Evolutionary conservation across 2,329 filamentous ascomycete species (phyloP).

Genomic region (Fusarium sp.): DNA sequence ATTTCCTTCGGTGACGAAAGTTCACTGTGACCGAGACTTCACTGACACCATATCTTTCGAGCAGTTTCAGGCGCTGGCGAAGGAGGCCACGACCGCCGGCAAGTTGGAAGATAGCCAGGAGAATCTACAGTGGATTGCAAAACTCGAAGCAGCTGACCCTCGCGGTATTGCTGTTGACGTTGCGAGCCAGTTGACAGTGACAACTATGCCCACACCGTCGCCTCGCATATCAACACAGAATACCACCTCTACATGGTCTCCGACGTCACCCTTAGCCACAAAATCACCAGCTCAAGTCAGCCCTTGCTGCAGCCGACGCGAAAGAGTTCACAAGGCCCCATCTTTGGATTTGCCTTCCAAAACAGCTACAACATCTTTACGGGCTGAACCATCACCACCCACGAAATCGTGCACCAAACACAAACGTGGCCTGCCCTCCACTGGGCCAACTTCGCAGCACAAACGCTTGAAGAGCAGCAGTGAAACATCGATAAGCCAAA

Average conservation of each 20-base stretch:
- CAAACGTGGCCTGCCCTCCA: constrained; percentile 6
- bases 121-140: constrained; percentile 69
- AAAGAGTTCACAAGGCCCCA: not conserved
- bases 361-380: constrained; percentile 19
- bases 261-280: constrained; percentile 19
- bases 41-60: constrained; percentile 75
- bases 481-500: not conserved
- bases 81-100: constrained; percentile 63
- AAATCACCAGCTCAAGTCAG: constrained; percentile 1
- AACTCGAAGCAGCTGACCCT: constrained; percentile 67
- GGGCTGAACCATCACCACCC: not conserved
- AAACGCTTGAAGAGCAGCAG: constrained; percentile 37
- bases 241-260: constrained; percentile 32
- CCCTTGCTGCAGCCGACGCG: not conserved
- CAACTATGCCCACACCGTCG: constrained; percentile 52
- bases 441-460: constrained; percentile 1
- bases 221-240: constrained; percentile 46
- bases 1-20: constrained; percentile 80
- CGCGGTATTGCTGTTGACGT: constrained; percentile 57
- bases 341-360: constrained; percentile 7
- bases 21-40: constrained; percentile 80
- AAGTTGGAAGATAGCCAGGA: constrained; percentile 69
- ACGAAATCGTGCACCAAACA: not conserved
- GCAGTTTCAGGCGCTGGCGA: constrained; percentile 76
- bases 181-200: constrained; percentile 59